Conservation (phyloP, 2,329 filamentous ascomycete species). For the Alternaria tenuissima region DNA sequence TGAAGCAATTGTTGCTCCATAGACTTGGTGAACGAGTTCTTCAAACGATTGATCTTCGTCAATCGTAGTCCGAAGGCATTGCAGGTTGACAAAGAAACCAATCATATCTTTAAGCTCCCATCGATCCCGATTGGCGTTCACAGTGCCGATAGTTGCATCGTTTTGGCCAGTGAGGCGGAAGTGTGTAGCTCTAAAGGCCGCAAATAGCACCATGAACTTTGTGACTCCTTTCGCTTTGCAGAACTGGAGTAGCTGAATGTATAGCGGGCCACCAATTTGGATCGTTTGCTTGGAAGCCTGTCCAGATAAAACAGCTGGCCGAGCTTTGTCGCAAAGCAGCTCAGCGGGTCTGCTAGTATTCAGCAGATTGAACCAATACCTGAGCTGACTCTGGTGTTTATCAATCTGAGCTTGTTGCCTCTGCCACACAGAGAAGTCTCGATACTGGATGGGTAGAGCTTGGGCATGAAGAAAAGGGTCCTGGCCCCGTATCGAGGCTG, state of each 20-base stretch:
- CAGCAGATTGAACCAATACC: background rate
- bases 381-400: background rate
- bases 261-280: background rate
- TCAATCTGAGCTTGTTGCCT: background rate
- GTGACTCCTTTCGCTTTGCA: background rate
- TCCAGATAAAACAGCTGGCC: constrained; percentile 1
- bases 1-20: background rate
- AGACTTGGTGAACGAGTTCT: constrained; percentile 7
- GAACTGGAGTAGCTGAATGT: background rate
- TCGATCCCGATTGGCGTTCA: constrained; percentile 13
- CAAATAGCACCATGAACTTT: constrained; percentile 10
- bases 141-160: constrained; percentile 13
- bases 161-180: constrained; percentile 13
- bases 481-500: background rate
- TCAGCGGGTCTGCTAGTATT: constrained; percentile 5
- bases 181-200: constrained; percentile 15
- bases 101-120: constrained; percentile 19
- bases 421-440: constrained; percentile 8
- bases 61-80: constrained; percentile 15
- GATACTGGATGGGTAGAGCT: constrained; percentile 1
- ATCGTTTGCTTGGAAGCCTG: background rate
- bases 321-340: constrained; percentile 4
- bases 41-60: constrained; percentile 9
- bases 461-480: background rate
- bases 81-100: constrained; percentile 23